These are phyloP conservation scores for Penicillium janthinellum DNA, from an alignment of 2,329 filamentous ascomycete genomes.

Conservation along the genomic window DNA sequence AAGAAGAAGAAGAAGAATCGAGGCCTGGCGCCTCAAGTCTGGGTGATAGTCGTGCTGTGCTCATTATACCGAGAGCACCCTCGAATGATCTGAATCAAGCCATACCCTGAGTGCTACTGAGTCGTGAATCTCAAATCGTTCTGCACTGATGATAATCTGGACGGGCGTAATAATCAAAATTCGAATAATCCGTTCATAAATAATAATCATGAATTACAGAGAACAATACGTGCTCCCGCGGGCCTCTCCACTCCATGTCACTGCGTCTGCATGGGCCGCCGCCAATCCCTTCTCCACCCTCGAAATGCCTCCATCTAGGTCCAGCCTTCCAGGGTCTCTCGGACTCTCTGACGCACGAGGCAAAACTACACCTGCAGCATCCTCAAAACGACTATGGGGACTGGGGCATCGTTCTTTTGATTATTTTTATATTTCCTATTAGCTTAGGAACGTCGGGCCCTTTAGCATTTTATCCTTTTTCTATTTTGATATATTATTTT, in stretches of 20 bases:
- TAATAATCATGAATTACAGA: neutral
- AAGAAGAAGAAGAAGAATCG: neutral
- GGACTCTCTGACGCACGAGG: slow-evolving; percentile 42
- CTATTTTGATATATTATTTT: slow-evolving; percentile 22
- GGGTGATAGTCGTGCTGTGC: neutral
- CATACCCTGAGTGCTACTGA: neutral
- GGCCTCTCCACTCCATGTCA: slow-evolving; percentile 33
- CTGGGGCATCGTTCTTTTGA: slow-evolving; percentile 20
- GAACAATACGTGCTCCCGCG: slow-evolving; percentile 1
- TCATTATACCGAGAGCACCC: neutral
- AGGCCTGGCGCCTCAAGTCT: neutral
- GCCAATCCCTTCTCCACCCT: slow-evolving; percentile 37
- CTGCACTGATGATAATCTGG: neutral
- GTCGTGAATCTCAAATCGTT: neutral
- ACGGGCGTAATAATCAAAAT: neutral
- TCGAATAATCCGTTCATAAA: neutral
- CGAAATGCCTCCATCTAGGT: slow-evolving; percentile 41
- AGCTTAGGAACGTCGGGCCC: slow-evolving; percentile 3
- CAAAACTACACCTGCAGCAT: slow-evolving; percentile 46
- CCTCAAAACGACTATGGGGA: slow-evolving; percentile 43
- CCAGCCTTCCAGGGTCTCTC: slow-evolving; percentile 32
- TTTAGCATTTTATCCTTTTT: slow-evolving; percentile 6
- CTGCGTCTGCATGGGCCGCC: slow-evolving; percentile 38
- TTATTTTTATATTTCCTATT: slow-evolving; percentile 15
- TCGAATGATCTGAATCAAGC: too few species aligned